These are phyloP conservation scores for Proliferodiscus dingleyae DNA, from an alignment of 2,329 filamentous ascomycete species.

Conservation along the genomic window DNA sequence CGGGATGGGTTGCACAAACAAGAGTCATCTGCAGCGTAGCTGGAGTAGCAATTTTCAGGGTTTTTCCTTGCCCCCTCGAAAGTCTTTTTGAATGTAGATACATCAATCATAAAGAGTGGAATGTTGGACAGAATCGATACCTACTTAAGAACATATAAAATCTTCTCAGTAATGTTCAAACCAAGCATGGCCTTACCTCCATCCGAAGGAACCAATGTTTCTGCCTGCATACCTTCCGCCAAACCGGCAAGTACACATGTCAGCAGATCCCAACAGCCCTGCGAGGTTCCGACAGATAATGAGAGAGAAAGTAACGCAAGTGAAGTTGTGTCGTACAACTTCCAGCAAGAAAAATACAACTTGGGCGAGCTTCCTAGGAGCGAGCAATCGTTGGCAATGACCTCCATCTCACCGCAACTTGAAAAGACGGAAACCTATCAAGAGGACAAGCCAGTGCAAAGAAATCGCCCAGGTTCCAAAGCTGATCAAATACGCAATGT, in stretches of 20 bases:
- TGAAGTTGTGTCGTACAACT: not conserved
- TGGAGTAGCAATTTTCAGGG: no score
- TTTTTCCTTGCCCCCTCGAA: no score
- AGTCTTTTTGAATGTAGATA: not conserved
- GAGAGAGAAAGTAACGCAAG: not conserved
- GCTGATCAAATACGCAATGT: no score
- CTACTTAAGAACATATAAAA: not conserved
- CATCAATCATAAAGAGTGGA: not conserved
- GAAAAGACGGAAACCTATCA: not conserved
- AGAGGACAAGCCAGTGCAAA: not conserved
- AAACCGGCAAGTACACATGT: no score
- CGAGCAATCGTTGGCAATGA: not conserved
- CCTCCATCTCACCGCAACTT: not conserved
- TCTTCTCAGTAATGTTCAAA: not conserved
- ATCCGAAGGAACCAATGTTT: not conserved
- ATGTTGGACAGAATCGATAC: not conserved
- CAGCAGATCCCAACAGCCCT: not conserved
- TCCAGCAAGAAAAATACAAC: not conserved
- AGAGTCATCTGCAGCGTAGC: no score
- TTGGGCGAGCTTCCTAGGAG: not conserved
- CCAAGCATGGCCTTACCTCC: not conserved
- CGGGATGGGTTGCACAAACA: no score
- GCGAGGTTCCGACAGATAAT: not conserved
- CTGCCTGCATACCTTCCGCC: no score
- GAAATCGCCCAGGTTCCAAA: not conserved